phyloP scores from a whole-genome alignment of 805 yeast species.

The Metschnikowia hibisci region DNA sequence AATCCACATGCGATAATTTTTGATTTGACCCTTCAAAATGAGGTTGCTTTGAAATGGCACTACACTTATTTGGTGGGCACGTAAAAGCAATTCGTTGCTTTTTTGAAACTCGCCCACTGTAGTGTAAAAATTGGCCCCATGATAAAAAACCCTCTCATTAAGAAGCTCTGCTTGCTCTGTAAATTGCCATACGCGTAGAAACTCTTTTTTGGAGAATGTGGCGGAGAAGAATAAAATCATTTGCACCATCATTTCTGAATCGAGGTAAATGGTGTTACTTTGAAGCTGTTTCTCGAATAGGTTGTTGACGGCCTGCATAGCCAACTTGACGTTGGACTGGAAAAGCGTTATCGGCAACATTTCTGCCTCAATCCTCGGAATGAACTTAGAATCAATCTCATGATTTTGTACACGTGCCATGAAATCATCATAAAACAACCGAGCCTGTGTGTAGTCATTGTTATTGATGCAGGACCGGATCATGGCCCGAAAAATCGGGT shows the following conservation, averaged over 20 bases:
- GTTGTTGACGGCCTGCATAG: slow-evolving; percentile 24
- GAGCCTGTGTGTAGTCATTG: slow-evolving; percentile 34
- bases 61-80: slow-evolving; percentile 28
- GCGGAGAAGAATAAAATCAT: slow-evolving; percentile 22
- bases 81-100: slow-evolving; percentile 31
- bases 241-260: slow-evolving; percentile 14
- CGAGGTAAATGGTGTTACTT: slow-evolving; percentile 16
- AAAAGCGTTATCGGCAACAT: slow-evolving; percentile 27
- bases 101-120: slow-evolving; percentile 26
- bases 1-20: slow-evolving; percentile 31
- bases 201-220: slow-evolving; percentile 20
- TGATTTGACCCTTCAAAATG: slow-evolving; percentile 27
- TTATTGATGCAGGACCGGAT: slow-evolving; percentile 39
- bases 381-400: slow-evolving; percentile 16
- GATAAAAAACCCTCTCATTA: slow-evolving; percentile 25
- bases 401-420: slow-evolving; percentile 21
- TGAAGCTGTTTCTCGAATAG: slow-evolving; percentile 19
- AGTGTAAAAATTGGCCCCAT: slow-evolving; percentile 28
- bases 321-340: slow-evolving; percentile 24
- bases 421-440: slow-evolving; percentile 27
- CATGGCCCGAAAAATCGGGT: slow-evolving; percentile 41
- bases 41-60: slow-evolving; percentile 29
- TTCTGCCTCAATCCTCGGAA: slow-evolving; percentile 22
- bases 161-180: slow-evolving; percentile 19
- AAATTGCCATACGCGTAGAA: slow-evolving; percentile 17